Evolutionary conservation across 257 asterid genomes (phyloP).

Genomic region (Schizonepeta tenuifolia): DNA sequence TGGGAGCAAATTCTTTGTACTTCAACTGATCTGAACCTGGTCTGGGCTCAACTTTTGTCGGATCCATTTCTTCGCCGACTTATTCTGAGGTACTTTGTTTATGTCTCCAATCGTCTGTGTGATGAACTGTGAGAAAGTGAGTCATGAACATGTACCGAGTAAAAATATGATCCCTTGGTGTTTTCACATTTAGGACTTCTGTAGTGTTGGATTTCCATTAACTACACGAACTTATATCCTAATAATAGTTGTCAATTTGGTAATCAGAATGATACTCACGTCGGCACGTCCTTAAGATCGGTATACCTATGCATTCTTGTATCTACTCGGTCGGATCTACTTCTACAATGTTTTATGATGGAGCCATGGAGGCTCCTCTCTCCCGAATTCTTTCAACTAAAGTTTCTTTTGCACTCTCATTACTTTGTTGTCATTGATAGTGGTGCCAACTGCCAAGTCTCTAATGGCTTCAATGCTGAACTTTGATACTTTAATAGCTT

Average conservation of each 20-base stretch:
- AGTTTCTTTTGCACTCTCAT: conserved; percentile 3
- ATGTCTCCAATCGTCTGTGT: conserved; percentile 22
- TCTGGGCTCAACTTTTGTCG: conserved; percentile 90
- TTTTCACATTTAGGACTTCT: conserved; percentile 11
- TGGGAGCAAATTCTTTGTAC: conserved; percentile 97
- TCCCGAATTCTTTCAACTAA: neutral
- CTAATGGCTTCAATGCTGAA: neutral
- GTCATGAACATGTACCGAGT: conserved; percentile 13
- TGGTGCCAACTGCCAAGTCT: conserved; percentile 2
- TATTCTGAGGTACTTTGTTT: conserved; percentile 69
- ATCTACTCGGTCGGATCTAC: neutral
- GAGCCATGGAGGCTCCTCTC: conserved; percentile 15
- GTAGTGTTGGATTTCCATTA: conserved; percentile 1
- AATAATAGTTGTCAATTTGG: conserved; percentile 7
- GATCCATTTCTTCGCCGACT: conserved; percentile 90
- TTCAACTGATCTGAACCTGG: conserved; percentile 70
- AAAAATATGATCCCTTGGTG: neutral
- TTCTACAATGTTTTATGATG: neutral
- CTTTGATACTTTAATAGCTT: conserved; percentile 4
- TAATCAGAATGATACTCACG: neutral
- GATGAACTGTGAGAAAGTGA: neutral
- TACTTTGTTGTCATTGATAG: neutral
- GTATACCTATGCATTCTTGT: neutral
- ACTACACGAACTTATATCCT: neutral
- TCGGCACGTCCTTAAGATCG: conserved; percentile 6